Evolutionary conservation across 805 yeast genomes (phyloP).

Genomic region (Suhomyces xylopsoci): DNA sequence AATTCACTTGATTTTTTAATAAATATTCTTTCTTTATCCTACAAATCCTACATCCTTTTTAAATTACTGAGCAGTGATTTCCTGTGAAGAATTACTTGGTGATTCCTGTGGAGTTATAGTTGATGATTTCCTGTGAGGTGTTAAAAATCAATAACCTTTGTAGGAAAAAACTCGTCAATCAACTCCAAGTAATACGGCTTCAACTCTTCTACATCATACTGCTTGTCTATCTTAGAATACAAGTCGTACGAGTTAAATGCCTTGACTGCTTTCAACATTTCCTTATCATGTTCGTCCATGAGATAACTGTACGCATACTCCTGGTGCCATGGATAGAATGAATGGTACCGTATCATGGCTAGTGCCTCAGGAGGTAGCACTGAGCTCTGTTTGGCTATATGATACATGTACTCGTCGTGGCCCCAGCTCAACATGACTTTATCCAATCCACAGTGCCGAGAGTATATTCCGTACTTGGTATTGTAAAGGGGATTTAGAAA

Average conservation of each 20-base stretch:
- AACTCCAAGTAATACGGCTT: conserved; percentile 59
- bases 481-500: conserved; percentile 59
- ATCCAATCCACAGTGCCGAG: conserved; percentile 62
- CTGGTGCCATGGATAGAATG: conserved; percentile 75
- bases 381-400: conserved; percentile 62
- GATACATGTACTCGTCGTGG: conserved; percentile 77
- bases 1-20: no score
- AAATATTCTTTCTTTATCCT: no score
- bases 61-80: no score
- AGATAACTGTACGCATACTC: conserved; percentile 63
- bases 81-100: no score
- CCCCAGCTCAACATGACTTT: conserved; percentile 77
- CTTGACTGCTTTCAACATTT: conserved; percentile 60
- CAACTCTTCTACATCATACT: conserved; percentile 47
- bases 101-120: no score
- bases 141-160: conserved; percentile 53
- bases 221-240: conserved; percentile 57
- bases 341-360: conserved; percentile 74
- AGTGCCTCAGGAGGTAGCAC: conserved; percentile 62
- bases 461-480: conserved; percentile 64
- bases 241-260: conserved; percentile 68
- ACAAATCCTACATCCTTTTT: no score
- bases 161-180: conserved; percentile 67
- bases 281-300: conserved; percentile 60
- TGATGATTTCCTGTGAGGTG: no score